These are phyloP conservation scores for Irpex sp. DNA, from an alignment of 1,284 basidiomycete species.

Conservation along the genomic window DNA sequence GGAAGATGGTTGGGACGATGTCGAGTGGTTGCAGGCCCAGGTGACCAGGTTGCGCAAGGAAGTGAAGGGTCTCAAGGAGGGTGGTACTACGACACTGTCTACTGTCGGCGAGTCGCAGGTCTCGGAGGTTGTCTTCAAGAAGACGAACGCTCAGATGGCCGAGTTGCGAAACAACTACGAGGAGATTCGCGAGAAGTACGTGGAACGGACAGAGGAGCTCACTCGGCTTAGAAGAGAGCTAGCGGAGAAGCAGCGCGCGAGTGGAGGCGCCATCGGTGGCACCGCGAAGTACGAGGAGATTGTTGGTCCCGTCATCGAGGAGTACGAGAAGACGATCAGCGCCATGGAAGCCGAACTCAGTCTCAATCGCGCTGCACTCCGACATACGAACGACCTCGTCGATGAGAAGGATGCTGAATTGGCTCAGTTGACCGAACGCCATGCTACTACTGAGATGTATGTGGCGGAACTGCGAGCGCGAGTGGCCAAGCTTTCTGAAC, in stretches of 20 bases:
- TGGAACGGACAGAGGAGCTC: conserved; percentile 85
- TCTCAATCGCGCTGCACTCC: conserved; percentile 83
- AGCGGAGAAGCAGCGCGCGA: conserved; percentile 64
- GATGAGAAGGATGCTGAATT: conserved; percentile 87
- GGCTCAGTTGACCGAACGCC: conserved; percentile 58
- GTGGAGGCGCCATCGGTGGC: conserved; percentile 59
- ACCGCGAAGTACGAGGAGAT: conserved; percentile 91
- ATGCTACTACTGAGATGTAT: conserved; percentile 80
- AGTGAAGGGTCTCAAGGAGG: conserved; percentile 72
- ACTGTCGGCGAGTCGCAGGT: conserved; percentile 12
- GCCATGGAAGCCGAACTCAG: conserved; percentile 94
- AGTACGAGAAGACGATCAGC: conserved; percentile 97
- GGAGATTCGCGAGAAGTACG: conserved; percentile 75
- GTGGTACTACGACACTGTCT: conserved; percentile 31
- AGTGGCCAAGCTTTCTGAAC: conserved; percentile 79
- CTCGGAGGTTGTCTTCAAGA: conserved; percentile 60
- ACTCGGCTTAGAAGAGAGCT: conserved; percentile 73
- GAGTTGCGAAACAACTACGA: conserved; percentile 80
- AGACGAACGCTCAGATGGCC: conserved; percentile 71
- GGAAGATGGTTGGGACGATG: conserved; percentile 98
- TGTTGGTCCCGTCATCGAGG: conserved; percentile 96
- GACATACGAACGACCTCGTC: conserved; percentile 87
- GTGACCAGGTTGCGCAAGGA: conserved; percentile 86
- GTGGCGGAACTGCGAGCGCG: conserved; percentile 82
- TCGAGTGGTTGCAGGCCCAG: conserved; percentile 92